Evolutionary conservation across 2,329 filamentous ascomycete species (phyloP), one percentile per base, ranked within the genome.

Genomic region (Capronia coronata): DNA sequence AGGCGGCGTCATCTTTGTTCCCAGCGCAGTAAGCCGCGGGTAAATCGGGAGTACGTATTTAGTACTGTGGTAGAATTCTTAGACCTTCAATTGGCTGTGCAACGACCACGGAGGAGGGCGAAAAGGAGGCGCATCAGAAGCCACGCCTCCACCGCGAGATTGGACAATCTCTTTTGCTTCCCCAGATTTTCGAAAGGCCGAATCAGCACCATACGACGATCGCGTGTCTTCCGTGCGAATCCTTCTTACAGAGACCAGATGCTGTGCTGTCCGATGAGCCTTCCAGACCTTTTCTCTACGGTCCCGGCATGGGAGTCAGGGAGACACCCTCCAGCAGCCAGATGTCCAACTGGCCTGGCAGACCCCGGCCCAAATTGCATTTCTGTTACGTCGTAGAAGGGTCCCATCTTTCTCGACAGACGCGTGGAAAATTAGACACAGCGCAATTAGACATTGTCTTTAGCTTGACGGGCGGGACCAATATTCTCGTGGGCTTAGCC

Each of bases 401-500:
- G 5, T 29, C 22, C 40, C 37, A 54, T 56, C 48, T n/a, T n/a
- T n/a, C n/a, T 56, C 48, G 43, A 49, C 41, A 43, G 49, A 48
- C 43, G 51, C 46, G 51, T 50, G 43, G 40, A 46, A 50, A 43
- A 41, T 51, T 40, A 39, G 51, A 54, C 54, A 56, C 42, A 49
- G 48, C 54, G 51, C 54, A 51, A 56, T 56, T 49, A 56, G 51
- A 53, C 50, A 47, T 49, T 16, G 19, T n/a, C 29, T 19, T 37
- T 54, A 51, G 54, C 40, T 45, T 51, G 47, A 45, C 49, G 47
- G 48, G 54, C 54, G 54, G 54, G 54, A 49, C 54, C 54, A 54
- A 49, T 49, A 44, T 49, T 30, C 30, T 54, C 14, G 37, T 51
- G 38, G 42, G 14, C 42, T 32, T 46, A 42, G 45, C 37, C 42